phyloP scores from a whole-genome alignment of 345 rosid genomes.

The Eucalyptus coolabah region DNA sequence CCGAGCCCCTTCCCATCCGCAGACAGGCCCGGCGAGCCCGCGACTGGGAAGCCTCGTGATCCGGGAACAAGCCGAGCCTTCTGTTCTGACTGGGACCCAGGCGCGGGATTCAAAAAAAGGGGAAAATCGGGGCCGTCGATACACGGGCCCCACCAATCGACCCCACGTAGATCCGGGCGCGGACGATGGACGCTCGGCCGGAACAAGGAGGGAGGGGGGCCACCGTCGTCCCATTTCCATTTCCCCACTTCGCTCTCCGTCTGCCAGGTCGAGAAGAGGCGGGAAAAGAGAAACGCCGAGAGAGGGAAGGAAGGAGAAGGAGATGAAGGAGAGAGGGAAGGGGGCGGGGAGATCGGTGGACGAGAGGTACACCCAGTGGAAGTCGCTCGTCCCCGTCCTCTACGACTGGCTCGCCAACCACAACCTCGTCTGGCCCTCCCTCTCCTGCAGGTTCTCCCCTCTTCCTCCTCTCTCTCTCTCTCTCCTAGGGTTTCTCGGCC shows the following conservation, averaged over 20 bases:
- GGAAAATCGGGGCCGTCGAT: neutral
- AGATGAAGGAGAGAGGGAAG: neutral
- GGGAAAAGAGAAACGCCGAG: neutral
- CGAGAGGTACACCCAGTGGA: slow-evolving; percentile 11
- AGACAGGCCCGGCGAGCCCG: too few species aligned
- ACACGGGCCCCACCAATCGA: neutral
- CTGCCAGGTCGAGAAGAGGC: neutral
- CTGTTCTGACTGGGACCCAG: too few species aligned
- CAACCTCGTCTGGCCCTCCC: slow-evolving; percentile 16
- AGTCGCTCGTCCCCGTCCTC: slow-evolving; percentile 11
- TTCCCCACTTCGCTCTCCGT: neutral
- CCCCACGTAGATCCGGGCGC: neutral
- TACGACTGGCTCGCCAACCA: slow-evolving; percentile 19
- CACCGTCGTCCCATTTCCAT: neutral
- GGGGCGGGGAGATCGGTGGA: slow-evolving; percentile 4
- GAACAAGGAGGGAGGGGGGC: neutral
- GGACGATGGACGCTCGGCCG: neutral
- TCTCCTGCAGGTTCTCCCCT: slow-evolving; percentile 35
- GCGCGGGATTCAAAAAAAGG: neutral
- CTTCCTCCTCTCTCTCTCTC: neutral
- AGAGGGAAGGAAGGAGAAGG: neutral
- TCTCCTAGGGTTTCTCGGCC: neutral
- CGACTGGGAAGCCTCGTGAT: too few species aligned
- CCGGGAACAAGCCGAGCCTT: too few species aligned
- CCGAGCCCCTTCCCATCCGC: too few species aligned